Percentiles rank a stretch among this genome's conserved stretches.
phyloP scores from a whole-genome alignment of 495 filamentous ascomycete species.

The Daldinia vernicosa region DNA sequence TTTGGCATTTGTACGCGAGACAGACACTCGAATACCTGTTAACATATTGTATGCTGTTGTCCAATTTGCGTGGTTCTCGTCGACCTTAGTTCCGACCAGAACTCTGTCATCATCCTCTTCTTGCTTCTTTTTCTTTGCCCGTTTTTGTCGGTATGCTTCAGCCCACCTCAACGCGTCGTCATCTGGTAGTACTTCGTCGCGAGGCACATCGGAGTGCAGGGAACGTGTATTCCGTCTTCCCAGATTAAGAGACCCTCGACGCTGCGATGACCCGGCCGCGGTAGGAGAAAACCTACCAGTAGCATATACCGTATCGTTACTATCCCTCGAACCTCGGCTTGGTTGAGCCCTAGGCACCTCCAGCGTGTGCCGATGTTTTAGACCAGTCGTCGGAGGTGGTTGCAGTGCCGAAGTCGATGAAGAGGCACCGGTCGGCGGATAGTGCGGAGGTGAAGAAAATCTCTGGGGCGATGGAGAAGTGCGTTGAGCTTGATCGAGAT shows the following conservation, averaged over 20 bases:
- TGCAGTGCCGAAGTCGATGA: conserved; percentile 54
- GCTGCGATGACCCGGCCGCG: conserved; percentile 51
- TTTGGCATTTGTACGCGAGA: conserved; percentile 97
- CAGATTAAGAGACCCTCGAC: conserved; percentile 83
- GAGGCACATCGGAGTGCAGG: conserved; percentile 79
- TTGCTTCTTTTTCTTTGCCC: conserved; percentile 81
- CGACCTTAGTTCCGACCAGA: conserved; percentile 96
- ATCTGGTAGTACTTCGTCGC: conserved; percentile 85
- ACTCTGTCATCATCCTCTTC: conserved; percentile 95
- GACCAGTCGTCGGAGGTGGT: conserved; percentile 53
- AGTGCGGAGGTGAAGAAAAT: conserved; percentile 77
- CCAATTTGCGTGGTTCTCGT: conserved; percentile 97
- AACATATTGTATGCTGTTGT: conserved; percentile 99
- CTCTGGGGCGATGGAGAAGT: conserved; percentile 62
- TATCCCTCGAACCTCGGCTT: conserved; percentile 61
- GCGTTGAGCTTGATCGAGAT: conserved; percentile 53
- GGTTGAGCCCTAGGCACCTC: conserved; percentile 76
- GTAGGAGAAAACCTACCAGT: conserved; percentile 90
- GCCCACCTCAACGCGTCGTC: conserved; percentile 93
- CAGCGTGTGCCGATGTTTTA: conserved; percentile 88
- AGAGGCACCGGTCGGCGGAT: conserved; percentile 58
- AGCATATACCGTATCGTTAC: conserved; percentile 70
- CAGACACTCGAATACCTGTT: conserved; percentile 96
- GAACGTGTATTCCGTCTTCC: conserved; percentile 83
- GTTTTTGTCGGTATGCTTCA: conserved; percentile 88